Evolutionary conservation across 441 rosid genomes (phyloP).

Genomic region (Pelargonium myrrhifolium): DNA sequence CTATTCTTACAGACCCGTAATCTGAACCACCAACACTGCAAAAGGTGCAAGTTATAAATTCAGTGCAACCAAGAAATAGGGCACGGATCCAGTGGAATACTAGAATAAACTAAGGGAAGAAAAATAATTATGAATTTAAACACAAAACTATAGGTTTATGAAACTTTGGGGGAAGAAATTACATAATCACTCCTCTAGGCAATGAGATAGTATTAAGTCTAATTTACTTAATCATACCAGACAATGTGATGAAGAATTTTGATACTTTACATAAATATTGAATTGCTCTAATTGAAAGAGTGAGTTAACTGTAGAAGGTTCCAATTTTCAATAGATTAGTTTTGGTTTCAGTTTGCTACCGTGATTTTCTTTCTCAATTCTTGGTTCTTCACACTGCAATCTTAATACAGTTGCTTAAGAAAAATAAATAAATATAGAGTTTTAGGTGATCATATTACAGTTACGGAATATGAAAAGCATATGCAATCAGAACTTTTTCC

Average conservation of each 20-base stretch:
- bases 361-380: background rate
- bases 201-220: background rate
- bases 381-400: background rate
- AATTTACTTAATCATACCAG: background rate
- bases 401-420: background rate
- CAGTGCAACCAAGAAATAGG: background rate
- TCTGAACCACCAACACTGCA: constrained; percentile 94
- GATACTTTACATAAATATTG: background rate
- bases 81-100: background rate
- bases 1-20: constrained; percentile 92
- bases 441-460: background rate
- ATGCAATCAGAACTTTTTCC: background rate
- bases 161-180: background rate
- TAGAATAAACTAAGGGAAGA: background rate
- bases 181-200: background rate
- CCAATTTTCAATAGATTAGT: too few species aligned
- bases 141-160: background rate
- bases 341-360: background rate
- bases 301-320: too few species aligned
- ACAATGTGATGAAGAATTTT: background rate
- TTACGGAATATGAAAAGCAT: background rate
- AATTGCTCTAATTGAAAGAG: background rate
- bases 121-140: background rate
- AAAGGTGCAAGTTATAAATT: background rate
- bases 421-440: background rate